A percentile compares a stretch with the other conserved stretches of the same genome.
phyloP scores from a whole-genome alignment of 208 protist genomes.

The Leishmania gerbilli region DNA sequence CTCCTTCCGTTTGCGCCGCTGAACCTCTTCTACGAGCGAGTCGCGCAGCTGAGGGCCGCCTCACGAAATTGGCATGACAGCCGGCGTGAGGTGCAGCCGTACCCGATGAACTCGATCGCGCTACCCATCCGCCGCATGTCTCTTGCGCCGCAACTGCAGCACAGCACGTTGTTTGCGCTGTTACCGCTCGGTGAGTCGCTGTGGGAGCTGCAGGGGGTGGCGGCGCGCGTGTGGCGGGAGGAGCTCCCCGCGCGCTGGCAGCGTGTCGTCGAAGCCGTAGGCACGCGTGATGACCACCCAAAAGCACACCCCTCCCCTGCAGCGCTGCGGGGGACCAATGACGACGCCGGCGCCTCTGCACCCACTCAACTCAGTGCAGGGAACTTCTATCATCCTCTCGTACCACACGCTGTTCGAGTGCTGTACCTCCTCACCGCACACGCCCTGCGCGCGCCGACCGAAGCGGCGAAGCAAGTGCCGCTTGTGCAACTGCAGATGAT shows the following conservation, averaged over 20 bases:
- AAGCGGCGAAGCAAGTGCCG: slow-evolving; percentile 53
- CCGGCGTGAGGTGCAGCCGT: slow-evolving; percentile 19
- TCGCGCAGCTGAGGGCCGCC: background rate
- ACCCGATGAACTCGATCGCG: slow-evolving; percentile 29
- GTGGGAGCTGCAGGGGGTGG: slow-evolving; percentile 40
- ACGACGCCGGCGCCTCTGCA: background rate
- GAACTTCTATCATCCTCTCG: slow-evolving; percentile 63
- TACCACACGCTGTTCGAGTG: slow-evolving; percentile 59
- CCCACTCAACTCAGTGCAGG: slow-evolving; percentile 9
- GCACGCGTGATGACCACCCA: background rate
- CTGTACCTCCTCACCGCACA: slow-evolving; percentile 63
- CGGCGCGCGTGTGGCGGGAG: slow-evolving; percentile 11
- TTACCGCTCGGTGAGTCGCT: slow-evolving; percentile 51
- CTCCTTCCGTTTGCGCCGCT: slow-evolving; percentile 32
- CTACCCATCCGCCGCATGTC: slow-evolving; percentile 35
- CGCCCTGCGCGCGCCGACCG: slow-evolving; percentile 30
- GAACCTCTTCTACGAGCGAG: slow-evolving; percentile 25
- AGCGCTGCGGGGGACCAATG: background rate
- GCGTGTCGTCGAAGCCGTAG: slow-evolving; percentile 2
- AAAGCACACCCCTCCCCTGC: background rate
- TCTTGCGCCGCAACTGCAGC: slow-evolving; percentile 42
- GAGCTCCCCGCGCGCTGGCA: slow-evolving; percentile 20
- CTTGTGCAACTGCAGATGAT: slow-evolving; percentile 57
- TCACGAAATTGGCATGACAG: background rate
- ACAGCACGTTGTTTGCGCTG: slow-evolving; percentile 39